These are phyloP conservation scores for Haplosporangium sp. DNA, from an alignment of 371 early-diverging fungal genomes.

Conservation along the genomic window DNA sequence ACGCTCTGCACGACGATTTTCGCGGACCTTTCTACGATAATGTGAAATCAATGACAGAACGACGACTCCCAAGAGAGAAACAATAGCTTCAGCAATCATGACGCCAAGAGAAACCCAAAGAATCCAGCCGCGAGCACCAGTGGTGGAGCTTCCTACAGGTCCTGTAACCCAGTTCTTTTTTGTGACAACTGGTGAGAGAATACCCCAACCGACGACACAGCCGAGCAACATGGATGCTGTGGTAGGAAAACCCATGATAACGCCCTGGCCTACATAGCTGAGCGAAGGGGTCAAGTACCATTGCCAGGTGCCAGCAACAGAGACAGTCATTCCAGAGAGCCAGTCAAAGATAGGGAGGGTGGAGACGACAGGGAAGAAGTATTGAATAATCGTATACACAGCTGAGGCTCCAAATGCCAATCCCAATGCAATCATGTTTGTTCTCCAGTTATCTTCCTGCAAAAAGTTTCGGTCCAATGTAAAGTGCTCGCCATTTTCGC, in stretches of 20 bases:
- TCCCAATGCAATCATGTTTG: slow-evolving; percentile 67
- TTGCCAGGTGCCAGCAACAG: slow-evolving; percentile 64
- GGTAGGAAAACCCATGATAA: slow-evolving; percentile 88
- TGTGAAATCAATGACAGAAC: slow-evolving; percentile 51
- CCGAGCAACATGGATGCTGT: slow-evolving; percentile 80
- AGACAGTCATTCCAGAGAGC: slow-evolving; percentile 51
- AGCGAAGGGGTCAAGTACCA: slow-evolving; percentile 85
- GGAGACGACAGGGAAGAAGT: slow-evolving; percentile 73
- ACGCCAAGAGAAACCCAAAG: slow-evolving; percentile 83
- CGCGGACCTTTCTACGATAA: slow-evolving; percentile 10
- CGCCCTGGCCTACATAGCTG: slow-evolving; percentile 86
- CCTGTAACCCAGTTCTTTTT: slow-evolving; percentile 83
- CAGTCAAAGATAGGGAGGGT: slow-evolving; percentile 78
- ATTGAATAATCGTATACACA: slow-evolving; percentile 71
- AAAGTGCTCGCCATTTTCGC: slow-evolving; percentile 48
- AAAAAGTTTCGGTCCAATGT: slow-evolving; percentile 33
- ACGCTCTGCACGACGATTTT: not conserved
- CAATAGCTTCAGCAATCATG: slow-evolving; percentile 82
- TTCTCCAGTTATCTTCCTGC: slow-evolving; percentile 68
- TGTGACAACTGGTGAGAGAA: slow-evolving; percentile 78
- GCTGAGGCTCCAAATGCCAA: slow-evolving; percentile 72
- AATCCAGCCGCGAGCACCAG: slow-evolving; percentile 86
- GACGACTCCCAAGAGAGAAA: slow-evolving; percentile 72
- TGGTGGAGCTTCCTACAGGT: slow-evolving; percentile 76
- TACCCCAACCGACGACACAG: slow-evolving; percentile 84